phyloP scores from a whole-genome alignment of 108 stramenopile species.

The Halocafeteria seosinensis region DNA sequence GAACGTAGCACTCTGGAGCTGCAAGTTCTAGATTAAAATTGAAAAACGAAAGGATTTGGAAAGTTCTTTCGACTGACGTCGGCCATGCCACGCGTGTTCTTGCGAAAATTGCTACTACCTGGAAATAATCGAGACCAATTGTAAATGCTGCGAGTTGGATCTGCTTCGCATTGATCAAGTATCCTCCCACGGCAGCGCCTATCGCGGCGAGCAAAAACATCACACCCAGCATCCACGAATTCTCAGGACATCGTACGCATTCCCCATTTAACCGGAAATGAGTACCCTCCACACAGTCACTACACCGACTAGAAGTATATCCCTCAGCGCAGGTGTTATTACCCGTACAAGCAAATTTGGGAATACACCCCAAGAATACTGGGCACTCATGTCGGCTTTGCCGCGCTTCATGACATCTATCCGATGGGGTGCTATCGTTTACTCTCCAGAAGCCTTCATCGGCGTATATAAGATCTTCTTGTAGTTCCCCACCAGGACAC shows the following conservation, averaged over 20 bases:
- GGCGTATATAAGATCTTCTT: too few species aligned
- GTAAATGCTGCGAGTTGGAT: conserved; percentile 17
- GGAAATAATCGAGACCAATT: conserved; percentile 17
- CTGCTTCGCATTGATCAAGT: conserved; percentile 14
- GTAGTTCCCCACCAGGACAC: too few species aligned
- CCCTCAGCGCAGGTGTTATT: neutral
- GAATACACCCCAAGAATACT: neutral
- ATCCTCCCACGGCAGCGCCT: neutral
- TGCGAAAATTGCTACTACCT: neutral
- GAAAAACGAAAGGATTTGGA: neutral
- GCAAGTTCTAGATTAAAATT: neutral
- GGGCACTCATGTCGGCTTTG: neutral
- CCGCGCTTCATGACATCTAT: too few species aligned
- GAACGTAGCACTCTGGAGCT: neutral
- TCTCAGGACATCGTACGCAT: neutral
- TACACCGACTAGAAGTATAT: neutral
- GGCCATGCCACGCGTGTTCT: neutral
- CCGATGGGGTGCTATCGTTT: too few species aligned
- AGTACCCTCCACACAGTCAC: neutral
- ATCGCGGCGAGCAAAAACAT: neutral
- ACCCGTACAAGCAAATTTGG: neutral
- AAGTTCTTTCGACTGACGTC: neutral
- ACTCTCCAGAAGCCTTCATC: too few species aligned
- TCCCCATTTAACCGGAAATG: neutral
- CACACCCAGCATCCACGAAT: neutral